These are phyloP conservation scores for Blastobotrys parvus DNA, from an alignment of 805 yeast species.

Conservation along the genomic window DNA sequence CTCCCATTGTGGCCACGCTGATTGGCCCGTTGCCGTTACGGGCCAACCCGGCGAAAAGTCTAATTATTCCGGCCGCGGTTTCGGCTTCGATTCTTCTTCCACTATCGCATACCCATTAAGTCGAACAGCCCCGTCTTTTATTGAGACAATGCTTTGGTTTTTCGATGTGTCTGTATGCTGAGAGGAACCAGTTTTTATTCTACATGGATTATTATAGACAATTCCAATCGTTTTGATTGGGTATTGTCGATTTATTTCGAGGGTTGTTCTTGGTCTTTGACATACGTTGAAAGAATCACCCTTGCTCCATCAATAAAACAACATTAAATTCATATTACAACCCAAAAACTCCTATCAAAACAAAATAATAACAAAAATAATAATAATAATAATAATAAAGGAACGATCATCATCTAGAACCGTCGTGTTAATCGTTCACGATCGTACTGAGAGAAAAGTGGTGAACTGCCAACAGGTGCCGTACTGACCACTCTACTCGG, in stretches of 20 bases:
- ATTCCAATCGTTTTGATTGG: background rate
- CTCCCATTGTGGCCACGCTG: too few relatives aligned
- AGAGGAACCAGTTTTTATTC: slow-evolving; percentile 6
- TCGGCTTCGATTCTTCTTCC: too few relatives aligned
- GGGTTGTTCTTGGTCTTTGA: too few relatives aligned
- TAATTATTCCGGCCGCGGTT: too few relatives aligned
- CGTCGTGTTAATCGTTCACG: background rate
- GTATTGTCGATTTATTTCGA: background rate
- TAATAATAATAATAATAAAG: background rate
- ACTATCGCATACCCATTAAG: background rate
- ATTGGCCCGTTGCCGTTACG: too few relatives aligned
- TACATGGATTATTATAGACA: background rate
- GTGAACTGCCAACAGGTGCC: background rate
- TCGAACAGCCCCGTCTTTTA: background rate
- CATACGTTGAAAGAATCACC: too few relatives aligned
- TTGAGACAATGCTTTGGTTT: background rate
- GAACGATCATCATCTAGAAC: background rate
- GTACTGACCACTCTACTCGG: background rate
- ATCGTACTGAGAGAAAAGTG: background rate
- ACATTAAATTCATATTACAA: too few relatives aligned
- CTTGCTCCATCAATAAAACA: background rate
- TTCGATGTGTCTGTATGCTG: slow-evolving; percentile 19
- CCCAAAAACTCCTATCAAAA: too few relatives aligned
- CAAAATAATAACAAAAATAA: too few relatives aligned
- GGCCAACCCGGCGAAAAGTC: too few relatives aligned